phyloP scores from a whole-genome alignment of 2,329 filamentous ascomycete genomes.

The Hypocrella siamensis region DNA sequence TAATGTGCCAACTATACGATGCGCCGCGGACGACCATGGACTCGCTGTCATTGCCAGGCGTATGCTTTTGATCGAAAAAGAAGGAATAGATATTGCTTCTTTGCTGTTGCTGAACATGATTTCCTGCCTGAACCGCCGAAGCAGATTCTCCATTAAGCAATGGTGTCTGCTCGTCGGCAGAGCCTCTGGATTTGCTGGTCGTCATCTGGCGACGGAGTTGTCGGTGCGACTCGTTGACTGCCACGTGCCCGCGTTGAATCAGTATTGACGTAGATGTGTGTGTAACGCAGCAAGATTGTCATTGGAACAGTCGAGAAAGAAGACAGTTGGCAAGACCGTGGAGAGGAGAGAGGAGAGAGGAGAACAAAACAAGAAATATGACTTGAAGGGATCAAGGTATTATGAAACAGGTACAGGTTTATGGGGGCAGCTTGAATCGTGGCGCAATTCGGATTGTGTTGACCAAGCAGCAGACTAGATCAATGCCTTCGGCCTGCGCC shows the following conservation, averaged over 20 bases:
- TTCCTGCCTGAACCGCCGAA: constrained; percentile 8
- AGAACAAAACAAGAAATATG: too few species aligned
- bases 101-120: constrained; percentile 8
- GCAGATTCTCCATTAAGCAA: constrained; percentile 23
- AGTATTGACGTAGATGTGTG: neutral
- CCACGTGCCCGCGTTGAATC: neutral
- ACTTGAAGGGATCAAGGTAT: too few species aligned
- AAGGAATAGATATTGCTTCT: constrained; percentile 18
- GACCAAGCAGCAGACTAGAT: too few species aligned
- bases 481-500: too few species aligned
- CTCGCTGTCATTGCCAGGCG: constrained; percentile 34
- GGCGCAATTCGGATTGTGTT: too few species aligned
- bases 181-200: constrained; percentile 12
- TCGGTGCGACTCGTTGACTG: constrained; percentile 5
- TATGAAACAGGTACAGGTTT: too few species aligned
- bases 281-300: too few species aligned
- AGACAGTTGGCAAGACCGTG: too few species aligned
- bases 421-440: too few species aligned
- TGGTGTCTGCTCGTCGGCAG: constrained; percentile 23
- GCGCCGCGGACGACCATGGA: constrained; percentile 28
- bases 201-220: constrained; percentile 14
- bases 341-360: too few species aligned
- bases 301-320: too few species aligned
- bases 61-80: constrained; percentile 32
- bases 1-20: constrained; percentile 36